Percentiles rank a stretch among this genome's conserved stretches.
Evolutionary conservation across 2,329 filamentous ascomycete genomes (phyloP).

Genomic region (Penicillium sp.): DNA sequence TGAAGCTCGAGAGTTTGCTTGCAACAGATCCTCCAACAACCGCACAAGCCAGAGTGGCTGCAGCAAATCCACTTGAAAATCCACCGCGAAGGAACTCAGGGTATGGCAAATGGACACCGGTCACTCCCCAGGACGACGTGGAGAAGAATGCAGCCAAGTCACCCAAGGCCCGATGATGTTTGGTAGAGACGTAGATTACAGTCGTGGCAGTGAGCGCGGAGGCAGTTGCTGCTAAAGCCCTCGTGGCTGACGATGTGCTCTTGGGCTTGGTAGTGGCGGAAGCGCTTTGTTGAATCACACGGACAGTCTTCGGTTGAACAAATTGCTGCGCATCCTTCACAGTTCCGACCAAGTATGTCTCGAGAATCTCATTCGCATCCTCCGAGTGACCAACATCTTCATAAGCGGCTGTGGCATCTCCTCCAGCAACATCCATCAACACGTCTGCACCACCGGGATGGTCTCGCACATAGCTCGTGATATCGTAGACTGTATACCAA

Average conservation of each 20-base stretch:
- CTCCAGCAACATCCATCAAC: slow-evolving; percentile 43
- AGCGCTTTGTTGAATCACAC: slow-evolving; percentile 19
- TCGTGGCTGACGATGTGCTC: slow-evolving; percentile 15
- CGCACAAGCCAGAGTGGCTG: slow-evolving; percentile 15
- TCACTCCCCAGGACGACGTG: slow-evolving; percentile 4
- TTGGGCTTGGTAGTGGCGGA: neutral
- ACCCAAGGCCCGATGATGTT: neutral
- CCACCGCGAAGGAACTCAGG: slow-evolving; percentile 15
- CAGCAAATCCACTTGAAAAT: slow-evolving; percentile 24
- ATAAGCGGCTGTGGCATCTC: slow-evolving; percentile 45
- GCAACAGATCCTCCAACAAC: slow-evolving; percentile 15
- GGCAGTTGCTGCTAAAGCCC: slow-evolving; percentile 32
- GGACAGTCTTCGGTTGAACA: slow-evolving; percentile 23
- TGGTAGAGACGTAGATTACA: slow-evolving; percentile 15
- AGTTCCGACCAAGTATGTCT: slow-evolving; percentile 38
- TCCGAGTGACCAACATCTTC: slow-evolving; percentile 50
- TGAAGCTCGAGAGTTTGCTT: slow-evolving; percentile 19
- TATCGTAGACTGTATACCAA: slow-evolving; percentile 55
- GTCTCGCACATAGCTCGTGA: slow-evolving; percentile 61
- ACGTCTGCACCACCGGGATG: slow-evolving; percentile 56
- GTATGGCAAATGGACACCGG: neutral
- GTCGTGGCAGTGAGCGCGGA: slow-evolving; percentile 16
- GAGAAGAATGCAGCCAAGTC: slow-evolving; percentile 2
- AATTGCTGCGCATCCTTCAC: slow-evolving; percentile 29
- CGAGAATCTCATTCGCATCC: slow-evolving; percentile 46